Base-by-base conservation (phyloP, 371 early-diverging fungal species). In the Polyrhizophydium stewartii region DNA sequence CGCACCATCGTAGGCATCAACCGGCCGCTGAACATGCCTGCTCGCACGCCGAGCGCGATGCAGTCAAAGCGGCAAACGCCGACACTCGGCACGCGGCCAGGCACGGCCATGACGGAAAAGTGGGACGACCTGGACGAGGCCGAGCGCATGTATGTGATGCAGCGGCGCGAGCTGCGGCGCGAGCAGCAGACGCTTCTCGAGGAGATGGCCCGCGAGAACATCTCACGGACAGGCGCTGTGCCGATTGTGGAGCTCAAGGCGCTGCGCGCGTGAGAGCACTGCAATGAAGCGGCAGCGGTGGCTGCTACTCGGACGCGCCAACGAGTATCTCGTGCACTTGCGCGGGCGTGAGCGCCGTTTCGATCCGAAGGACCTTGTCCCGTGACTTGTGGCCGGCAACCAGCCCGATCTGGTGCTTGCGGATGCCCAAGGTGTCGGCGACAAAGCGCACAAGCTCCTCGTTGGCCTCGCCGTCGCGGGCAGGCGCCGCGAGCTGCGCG, bases 71-170 rank as follows among this genome's bases (percentile, higher is more conserved):
- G 49, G 9, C 22, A 22, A 7, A 53, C 30, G 19, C 35, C 53
- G 32, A 16, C n/a, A 16, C 13, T 53, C 13, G 6, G 3, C 32
- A 53, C 12, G 3, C 25, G 53, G n/a, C 35, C 45, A 19, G 45
- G 45, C 19, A 45, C 45, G 24, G 45, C 53, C 32, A 10, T 6
- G 16, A 30, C 6, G 16, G 53, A 35, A 3, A 53, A 53, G 35
- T 53, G 53, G 53, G 53, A 53, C 32, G 53, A 53, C 25, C 35
- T 53, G 35, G 53, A 53, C 35, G 53, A 53, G 24, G 53, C 53
- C 7, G 53, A 53, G 53, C 53, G 27, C 9, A 30, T 53, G 19
- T 53, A 53, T n/a, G 27, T 53, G 53, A 25, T 53, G 30, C 53
- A 53, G 24, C 49, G 49, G 16, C 25, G 28, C 22, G 28, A 25